These are phyloP conservation scores for Phaseolus coccineus DNA, from an alignment of 331 rosid genomes.

Conservation along the genomic window DNA sequence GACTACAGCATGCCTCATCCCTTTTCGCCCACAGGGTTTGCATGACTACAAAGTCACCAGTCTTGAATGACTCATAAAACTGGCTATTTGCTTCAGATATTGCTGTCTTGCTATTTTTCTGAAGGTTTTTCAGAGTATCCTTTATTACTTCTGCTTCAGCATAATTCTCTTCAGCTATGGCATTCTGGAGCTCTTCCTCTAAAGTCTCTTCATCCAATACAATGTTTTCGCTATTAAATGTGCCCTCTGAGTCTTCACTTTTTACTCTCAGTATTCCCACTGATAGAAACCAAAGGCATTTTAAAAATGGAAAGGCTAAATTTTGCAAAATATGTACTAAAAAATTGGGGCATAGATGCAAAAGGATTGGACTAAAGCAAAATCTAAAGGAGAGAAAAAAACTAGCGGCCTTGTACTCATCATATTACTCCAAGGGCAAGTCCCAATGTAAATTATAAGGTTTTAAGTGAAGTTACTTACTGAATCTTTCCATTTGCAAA, in stretches of 20 bases:
- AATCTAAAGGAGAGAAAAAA: slow-evolving; percentile 23
- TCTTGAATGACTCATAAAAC: slow-evolving; percentile 73
- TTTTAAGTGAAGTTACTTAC: slow-evolving; percentile 54
- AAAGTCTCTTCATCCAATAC: slow-evolving; percentile 65
- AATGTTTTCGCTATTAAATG: slow-evolving; percentile 56
- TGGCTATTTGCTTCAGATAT: slow-evolving; percentile 66
- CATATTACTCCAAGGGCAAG: slow-evolving; percentile 11
- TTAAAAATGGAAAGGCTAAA: slow-evolving; percentile 37
- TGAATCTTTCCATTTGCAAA: slow-evolving; percentile 47
- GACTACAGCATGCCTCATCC: slow-evolving; percentile 78
- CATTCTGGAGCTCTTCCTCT: slow-evolving; percentile 69
- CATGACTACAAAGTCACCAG: slow-evolving; percentile 85
- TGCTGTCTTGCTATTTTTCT: slow-evolving; percentile 63
- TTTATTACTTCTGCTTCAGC: slow-evolving; percentile 80
- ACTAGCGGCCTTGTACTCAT: neutral
- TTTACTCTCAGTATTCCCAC: slow-evolving; percentile 51
- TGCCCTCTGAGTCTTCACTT: slow-evolving; percentile 62
- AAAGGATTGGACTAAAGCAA: slow-evolving; percentile 14
- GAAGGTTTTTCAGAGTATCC: slow-evolving; percentile 72
- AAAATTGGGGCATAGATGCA: slow-evolving; percentile 12
- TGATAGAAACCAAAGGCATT: slow-evolving; percentile 43
- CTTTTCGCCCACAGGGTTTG: slow-evolving; percentile 80
- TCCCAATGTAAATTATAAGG: slow-evolving; percentile 10
- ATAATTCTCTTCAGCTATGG: slow-evolving; percentile 85
- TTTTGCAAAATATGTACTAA: slow-evolving; percentile 1